Percentiles rank a stretch among this genome's conserved stretches.
Conservation (phyloP, 2,329 filamentous ascomycete genomes). For the Colletotrichum magnum region DNA sequence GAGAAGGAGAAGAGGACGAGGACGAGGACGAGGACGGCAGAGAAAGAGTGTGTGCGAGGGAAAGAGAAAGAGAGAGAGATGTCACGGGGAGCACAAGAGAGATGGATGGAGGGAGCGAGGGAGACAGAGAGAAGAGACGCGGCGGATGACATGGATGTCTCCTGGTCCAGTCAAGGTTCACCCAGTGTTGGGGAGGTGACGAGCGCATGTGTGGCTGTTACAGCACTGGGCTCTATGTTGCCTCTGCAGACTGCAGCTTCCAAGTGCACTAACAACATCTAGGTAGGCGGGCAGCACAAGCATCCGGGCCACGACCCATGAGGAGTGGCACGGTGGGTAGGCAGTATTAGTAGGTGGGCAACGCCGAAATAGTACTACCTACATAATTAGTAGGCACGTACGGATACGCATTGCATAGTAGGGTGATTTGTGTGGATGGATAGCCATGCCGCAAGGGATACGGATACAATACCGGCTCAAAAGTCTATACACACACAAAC, state of each 20-base stretch:
- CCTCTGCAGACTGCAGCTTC: too few species aligned
- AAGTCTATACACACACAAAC: too few species aligned
- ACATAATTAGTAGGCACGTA: too few species aligned
- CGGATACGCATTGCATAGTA: too few species aligned
- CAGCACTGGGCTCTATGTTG: too few species aligned
- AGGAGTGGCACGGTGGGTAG: background rate
- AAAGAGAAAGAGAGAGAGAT: slow-evolving; percentile 4
- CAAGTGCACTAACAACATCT: background rate
- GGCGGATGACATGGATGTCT: slow-evolving; percentile 35
- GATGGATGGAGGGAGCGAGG: too few species aligned
- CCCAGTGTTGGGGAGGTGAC: background rate
- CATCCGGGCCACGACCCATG: background rate
- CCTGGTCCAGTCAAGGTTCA: slow-evolving; percentile 25
- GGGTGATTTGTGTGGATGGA: too few species aligned
- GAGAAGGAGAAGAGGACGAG: background rate
- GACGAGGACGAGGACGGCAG: slow-evolving; percentile 8
- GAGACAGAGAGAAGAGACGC: slow-evolving; percentile 22
- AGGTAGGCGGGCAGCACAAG: too few species aligned
- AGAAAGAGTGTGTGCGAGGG: slow-evolving; percentile 5
- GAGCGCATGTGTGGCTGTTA: too few species aligned
- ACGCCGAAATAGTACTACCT: background rate
- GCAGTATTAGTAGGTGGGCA: background rate
- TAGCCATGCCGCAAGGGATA: too few species aligned
- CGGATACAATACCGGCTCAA: too few species aligned
- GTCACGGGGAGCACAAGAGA: background rate